Evolutionary conservation across 1,284 basidiomycete genomes (phyloP).

Genomic region (Rhizopogon parksii): DNA sequence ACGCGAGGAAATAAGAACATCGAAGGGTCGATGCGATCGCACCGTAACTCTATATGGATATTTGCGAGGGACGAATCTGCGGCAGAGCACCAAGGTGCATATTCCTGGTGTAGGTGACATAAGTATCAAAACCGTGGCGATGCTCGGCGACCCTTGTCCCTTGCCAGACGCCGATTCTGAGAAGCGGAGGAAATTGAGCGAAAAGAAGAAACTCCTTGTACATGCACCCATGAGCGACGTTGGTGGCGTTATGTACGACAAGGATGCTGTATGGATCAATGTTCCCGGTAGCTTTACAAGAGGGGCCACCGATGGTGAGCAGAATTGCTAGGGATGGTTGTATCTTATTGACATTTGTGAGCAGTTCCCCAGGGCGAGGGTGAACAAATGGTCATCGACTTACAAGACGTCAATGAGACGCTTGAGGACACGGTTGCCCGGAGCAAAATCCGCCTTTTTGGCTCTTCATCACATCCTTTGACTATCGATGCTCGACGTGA

Average conservation of each 20-base stretch:
- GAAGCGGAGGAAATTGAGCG: conserved; percentile 87
- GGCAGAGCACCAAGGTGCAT: conserved; percentile 80
- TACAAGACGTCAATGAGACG: conserved; percentile 83
- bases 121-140: conserved; percentile 66
- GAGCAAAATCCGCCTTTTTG: conserved; percentile 84
- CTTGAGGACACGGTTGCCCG: conserved; percentile 79
- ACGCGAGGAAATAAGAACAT: conserved; percentile 71
- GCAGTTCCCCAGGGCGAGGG: conserved; percentile 80
- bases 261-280: conserved; percentile 97
- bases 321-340: conserved; percentile 2
- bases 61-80: conserved; percentile 85
- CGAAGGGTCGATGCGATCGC: conserved; percentile 84
- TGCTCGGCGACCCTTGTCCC: conserved; percentile 90
- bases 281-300: conserved; percentile 91
- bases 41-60: conserved; percentile 94
- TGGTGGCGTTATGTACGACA: conserved; percentile 96
- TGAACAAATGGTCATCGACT: conserved; percentile 94
- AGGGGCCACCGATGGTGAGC: conserved; percentile 53
- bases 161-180: conserved; percentile 89
- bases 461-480: conserved; percentile 64
- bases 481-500: conserved; percentile 19
- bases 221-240: conserved; percentile 99
- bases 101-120: conserved; percentile 93
- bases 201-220: conserved; percentile 88
- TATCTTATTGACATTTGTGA: conserved; percentile 12